Evolutionary conservation across 768 basidiomycete genomes (phyloP).

Genomic region (Mycena amicta): DNA sequence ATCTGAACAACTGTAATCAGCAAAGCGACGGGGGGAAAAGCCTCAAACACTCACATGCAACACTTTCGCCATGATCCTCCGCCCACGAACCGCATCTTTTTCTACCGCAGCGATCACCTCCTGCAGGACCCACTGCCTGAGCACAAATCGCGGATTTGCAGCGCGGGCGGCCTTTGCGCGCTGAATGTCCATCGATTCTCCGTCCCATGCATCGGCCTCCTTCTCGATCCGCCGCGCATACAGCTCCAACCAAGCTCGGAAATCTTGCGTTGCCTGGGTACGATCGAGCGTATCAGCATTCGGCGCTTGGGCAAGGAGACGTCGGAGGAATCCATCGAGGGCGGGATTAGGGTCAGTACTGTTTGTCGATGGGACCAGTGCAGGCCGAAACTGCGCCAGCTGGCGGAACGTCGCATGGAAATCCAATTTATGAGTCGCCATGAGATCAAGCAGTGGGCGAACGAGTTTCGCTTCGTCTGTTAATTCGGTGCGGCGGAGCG

Average conservation of each 20-base stretch:
- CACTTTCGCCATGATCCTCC: slow-evolving; percentile 75
- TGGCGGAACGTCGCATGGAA: slow-evolving; percentile 85
- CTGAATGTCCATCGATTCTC: slow-evolving; percentile 44
- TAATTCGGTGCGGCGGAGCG: slow-evolving; percentile 56
- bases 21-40: slow-evolving; percentile 2
- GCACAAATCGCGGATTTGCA: slow-evolving; percentile 88
- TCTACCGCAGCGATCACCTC: slow-evolving; percentile 85
- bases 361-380: slow-evolving; percentile 25
- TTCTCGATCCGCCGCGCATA: slow-evolving; percentile 62
- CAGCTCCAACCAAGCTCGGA: slow-evolving; percentile 62
- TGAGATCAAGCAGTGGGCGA: slow-evolving; percentile 70
- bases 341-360: slow-evolving; percentile 11
- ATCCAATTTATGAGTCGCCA: slow-evolving; percentile 79
- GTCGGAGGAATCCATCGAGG: slow-evolving; percentile 45
- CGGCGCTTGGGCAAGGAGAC: slow-evolving; percentile 50
- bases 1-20: slow-evolving; percentile 51
- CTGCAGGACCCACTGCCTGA: slow-evolving; percentile 95
- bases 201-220: slow-evolving; percentile 41
- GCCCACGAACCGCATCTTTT: slow-evolving; percentile 61
- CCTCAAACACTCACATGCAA: slow-evolving; percentile 62
- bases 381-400: slow-evolving; percentile 64
- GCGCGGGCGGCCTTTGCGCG: slow-evolving; percentile 52
- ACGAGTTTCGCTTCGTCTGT: slow-evolving; percentile 65
- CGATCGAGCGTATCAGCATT: slow-evolving; percentile 47
- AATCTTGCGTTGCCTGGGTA: slow-evolving; percentile 50